Evolutionary conservation across 2,329 filamentous ascomycete genomes (phyloP), one percentile per base, ranked within the genome.

Genomic region (Neobulgaria alba): DNA sequence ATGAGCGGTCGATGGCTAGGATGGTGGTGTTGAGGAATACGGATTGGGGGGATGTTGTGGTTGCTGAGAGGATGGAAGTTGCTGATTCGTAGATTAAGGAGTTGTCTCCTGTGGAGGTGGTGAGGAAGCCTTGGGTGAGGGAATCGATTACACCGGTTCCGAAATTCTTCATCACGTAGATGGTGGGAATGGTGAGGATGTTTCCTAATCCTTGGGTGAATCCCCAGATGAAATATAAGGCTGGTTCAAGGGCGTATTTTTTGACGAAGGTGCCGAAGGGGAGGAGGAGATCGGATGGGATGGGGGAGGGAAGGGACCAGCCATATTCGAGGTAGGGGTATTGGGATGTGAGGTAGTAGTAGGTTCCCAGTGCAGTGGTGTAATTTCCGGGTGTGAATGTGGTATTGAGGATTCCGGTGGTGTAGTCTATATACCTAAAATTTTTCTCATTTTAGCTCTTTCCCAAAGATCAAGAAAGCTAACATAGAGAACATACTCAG

Each of bases 291-390:
- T 41, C 39, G 12, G 29, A 32, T 23, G 39, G 39, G 7, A 41
- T 29, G 10, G 33, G 32, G 10, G 19, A 10, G 10, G 39, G 39
- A 8, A 41, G 19, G 18, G 30, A 26, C 9, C 20, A 41, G 12
- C 39, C 39, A 14, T 41, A 35, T n/a, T 33, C 33, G 4, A 41
- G 21, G 14, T 36, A 41, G 14, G 39, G 39, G n/a, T 36, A 41
- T 17, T 41, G 16, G 9, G 17, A 23, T 3, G 32, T 14, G 3
- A 29, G 26, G 7, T 21, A 17, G 15, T 26, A 26, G 9, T 20
- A 41, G 21, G n/a, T 8, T n/a, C 21, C 33, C 10, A 41, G 33
- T 12, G 39, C 39, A 15, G 33, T 18, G 3, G 17, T 20, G 12
- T 30, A 36, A 18, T 41, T 31, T 31, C 33, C 33, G 2, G 33